Evolutionary conservation across 1,284 basidiomycete genomes (phyloP).

Genomic region (Cutaneotrichosporon curvatum): DNA sequence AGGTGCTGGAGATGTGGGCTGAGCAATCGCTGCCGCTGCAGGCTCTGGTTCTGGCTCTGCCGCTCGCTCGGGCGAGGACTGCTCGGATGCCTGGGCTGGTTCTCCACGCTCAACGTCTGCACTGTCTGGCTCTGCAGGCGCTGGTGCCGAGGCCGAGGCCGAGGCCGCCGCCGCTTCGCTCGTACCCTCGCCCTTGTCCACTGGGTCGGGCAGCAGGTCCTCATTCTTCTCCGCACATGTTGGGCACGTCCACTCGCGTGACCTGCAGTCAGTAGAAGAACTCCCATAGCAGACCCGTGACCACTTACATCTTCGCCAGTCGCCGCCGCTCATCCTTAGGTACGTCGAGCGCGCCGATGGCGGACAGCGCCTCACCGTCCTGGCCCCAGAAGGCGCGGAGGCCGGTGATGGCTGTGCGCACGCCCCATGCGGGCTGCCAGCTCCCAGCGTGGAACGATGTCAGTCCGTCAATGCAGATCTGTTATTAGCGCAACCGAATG

Average conservation of each 20-base stretch:
- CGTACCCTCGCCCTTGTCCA: neutral
- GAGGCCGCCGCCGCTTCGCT: neutral
- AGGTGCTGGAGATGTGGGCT: too few species aligned
- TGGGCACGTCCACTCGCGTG: conserved; percentile 72
- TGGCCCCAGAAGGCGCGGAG: conserved; percentile 86
- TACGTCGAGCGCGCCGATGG: conserved; percentile 81
- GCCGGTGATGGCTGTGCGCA: conserved; percentile 89
- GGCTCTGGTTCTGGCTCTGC: too few species aligned
- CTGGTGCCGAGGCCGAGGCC: neutral
- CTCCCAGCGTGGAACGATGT: conserved; percentile 57
- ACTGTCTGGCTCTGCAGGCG: too few species aligned
- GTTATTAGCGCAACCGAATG: conserved; percentile 16
- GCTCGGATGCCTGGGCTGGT: neutral
- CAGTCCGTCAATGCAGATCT: conserved; percentile 86
- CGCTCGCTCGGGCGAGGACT: too few species aligned
- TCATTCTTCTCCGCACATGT: conserved; percentile 63
- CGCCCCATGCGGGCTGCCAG: conserved; percentile 98
- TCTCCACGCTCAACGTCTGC: neutral
- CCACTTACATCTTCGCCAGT: conserved; percentile 65
- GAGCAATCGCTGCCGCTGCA: too few species aligned
- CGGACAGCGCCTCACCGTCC: conserved; percentile 78
- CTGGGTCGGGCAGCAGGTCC: conserved; percentile 52
- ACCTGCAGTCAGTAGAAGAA: conserved; percentile 50
- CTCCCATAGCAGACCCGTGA: too few species aligned
- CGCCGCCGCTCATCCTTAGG: conserved; percentile 69